Conservation (phyloP, 1,139 yeast species). For the Suhomyces wounanorum region DNA sequence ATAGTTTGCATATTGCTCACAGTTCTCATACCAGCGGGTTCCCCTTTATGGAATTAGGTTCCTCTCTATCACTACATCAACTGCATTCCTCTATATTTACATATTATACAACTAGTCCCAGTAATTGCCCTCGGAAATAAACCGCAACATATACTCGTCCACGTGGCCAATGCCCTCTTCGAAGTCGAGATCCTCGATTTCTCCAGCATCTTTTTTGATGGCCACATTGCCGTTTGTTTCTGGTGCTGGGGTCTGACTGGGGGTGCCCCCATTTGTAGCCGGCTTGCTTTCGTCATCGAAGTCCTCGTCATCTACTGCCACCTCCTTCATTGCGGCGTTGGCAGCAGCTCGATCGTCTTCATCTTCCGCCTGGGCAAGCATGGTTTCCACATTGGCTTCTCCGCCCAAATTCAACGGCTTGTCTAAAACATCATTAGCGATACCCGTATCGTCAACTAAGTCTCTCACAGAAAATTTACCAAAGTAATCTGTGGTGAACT, state of each 20-base stretch:
- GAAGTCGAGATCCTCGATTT: conserved; percentile 50
- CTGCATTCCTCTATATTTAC: conserved; percentile 2
- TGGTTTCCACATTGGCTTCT: conserved; percentile 59
- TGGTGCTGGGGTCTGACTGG: conserved; percentile 27
- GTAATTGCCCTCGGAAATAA: conserved; percentile 80
- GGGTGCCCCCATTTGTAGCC: conserved; percentile 36
- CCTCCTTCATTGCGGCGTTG: conserved; percentile 82
- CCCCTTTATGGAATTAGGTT: no score
- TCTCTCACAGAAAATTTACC: conserved; percentile 89
- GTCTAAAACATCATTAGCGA: conserved; percentile 36
- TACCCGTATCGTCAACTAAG: conserved; percentile 66
- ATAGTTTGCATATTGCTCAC: no score
- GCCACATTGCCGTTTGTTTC: conserved; percentile 15
- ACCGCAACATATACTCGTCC: conserved; percentile 95
- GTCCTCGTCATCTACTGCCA: conserved; percentile 82
- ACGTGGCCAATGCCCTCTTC: conserved; percentile 83
- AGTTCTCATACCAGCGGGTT: no score
- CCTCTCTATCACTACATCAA: no score
- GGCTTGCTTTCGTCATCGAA: conserved; percentile 50
- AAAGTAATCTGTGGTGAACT: conserved; percentile 94
- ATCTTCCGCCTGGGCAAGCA: conserved; percentile 92
- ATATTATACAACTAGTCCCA: conserved; percentile 36
- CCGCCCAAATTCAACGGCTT: conserved; percentile 39
- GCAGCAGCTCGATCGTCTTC: conserved; percentile 96
- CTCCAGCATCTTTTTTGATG: conserved; percentile 13